Conservation (phyloP, 805 yeast species). For the Monosporozyma yasuniensis region DNA sequence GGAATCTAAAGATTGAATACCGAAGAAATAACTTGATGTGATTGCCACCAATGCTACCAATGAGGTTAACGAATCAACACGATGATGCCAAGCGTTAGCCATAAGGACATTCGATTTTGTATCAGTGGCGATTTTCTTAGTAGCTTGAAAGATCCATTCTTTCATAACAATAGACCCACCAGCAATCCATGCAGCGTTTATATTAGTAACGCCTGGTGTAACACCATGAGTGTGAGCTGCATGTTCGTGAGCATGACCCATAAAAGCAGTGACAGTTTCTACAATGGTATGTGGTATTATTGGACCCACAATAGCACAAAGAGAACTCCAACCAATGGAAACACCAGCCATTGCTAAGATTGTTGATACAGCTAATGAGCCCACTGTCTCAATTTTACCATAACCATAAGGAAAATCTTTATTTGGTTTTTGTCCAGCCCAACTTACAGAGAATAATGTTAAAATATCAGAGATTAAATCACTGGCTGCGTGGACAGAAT, state of each 20-base stretch:
- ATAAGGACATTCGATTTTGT: slow-evolving; percentile 81
- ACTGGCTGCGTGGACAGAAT: slow-evolving; percentile 85
- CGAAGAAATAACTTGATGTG: slow-evolving; percentile 70
- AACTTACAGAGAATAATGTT: slow-evolving; percentile 80
- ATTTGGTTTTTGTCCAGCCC: slow-evolving; percentile 54
- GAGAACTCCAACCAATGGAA: slow-evolving; percentile 81
- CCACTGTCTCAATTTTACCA: slow-evolving; percentile 89
- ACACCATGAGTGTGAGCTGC: slow-evolving; percentile 26
- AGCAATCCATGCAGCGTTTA: slow-evolving; percentile 96
- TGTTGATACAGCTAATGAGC: slow-evolving; percentile 80
- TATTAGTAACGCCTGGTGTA: slow-evolving; percentile 42
- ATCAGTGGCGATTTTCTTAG: slow-evolving; percentile 67
- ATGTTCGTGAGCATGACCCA: slow-evolving; percentile 36
- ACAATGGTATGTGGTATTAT: slow-evolving; percentile 52
- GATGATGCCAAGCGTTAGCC: slow-evolving; percentile 98
- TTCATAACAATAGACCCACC: slow-evolving; percentile 78
- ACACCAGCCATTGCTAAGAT: slow-evolving; percentile 80
- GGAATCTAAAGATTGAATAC: slow-evolving; percentile 80
- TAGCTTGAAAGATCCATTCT: slow-evolving; percentile 80
- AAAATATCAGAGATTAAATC: slow-evolving; percentile 85
- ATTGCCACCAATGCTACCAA: slow-evolving; percentile 84
- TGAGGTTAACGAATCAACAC: slow-evolving; percentile 89
- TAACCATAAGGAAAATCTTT: slow-evolving; percentile 71
- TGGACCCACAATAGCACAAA: slow-evolving; percentile 59
- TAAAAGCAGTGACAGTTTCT: slow-evolving; percentile 32